Evolutionary conservation across 2,329 filamentous ascomycete genomes (phyloP).

Genomic region (Graphiopsis chlorocephala): DNA sequence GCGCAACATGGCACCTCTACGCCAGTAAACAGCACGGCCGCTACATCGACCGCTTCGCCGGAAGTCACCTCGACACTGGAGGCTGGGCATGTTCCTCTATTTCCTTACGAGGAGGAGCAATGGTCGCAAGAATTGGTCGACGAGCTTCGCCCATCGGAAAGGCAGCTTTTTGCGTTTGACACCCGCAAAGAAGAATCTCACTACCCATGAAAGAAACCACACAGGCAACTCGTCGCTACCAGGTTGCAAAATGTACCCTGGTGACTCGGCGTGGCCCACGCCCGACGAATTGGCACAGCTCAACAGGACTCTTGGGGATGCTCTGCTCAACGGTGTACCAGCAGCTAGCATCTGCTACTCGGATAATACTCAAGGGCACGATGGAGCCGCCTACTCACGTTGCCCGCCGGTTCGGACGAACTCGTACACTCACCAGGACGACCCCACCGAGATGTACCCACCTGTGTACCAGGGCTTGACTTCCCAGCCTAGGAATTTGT

Average conservation of each 20-base stretch:
- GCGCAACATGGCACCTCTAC: neutral
- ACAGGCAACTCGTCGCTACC: neutral
- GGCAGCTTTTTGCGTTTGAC: neutral
- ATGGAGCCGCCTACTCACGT: neutral
- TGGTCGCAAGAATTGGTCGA: neutral
- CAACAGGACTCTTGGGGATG: neutral
- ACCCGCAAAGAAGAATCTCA: too few species aligned
- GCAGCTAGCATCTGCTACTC: neutral
- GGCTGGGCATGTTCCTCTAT: neutral
- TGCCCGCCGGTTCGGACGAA: slow-evolving; percentile 14
- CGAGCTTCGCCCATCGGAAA: neutral
- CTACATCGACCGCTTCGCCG: neutral
- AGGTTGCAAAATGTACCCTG: neutral
- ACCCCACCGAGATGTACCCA: slow-evolving; percentile 18
- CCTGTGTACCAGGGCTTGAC: slow-evolving; percentile 17
- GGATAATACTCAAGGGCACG: neutral
- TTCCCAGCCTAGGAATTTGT: slow-evolving; percentile 14
- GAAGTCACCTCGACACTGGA: neutral
- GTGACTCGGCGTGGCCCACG: neutral
- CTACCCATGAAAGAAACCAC: neutral
- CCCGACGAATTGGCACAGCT: neutral
- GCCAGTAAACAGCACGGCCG: neutral
- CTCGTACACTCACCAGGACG: slow-evolving; percentile 12
- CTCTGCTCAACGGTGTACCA: neutral
- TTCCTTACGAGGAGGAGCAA: neutral